Evolutionary conservation across 495 filamentous ascomycete species (phyloP).

Genomic region (Cercophora sp.): DNA sequence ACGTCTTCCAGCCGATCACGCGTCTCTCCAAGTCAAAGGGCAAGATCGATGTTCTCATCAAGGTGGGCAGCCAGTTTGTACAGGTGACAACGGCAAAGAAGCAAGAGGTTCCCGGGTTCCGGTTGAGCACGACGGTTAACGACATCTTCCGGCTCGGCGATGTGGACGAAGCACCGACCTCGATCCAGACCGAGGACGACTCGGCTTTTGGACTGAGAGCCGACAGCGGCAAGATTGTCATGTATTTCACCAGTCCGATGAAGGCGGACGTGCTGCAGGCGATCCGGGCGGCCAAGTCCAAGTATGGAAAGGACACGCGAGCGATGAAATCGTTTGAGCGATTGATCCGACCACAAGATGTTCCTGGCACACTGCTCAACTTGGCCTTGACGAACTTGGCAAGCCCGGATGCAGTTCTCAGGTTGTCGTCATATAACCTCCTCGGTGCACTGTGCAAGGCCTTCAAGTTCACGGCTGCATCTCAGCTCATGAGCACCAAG

Average conservation of each 20-base stretch:
- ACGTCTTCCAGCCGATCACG: conserved; percentile 61
- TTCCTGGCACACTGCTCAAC: conserved; percentile 62
- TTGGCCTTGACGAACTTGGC: conserved; percentile 61
- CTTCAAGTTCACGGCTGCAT: conserved; percentile 59
- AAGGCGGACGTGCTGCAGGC: conserved; percentile 58
- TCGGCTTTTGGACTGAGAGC: conserved; percentile 63
- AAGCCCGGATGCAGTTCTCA: conserved; percentile 51
- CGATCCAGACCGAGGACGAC: conserved; percentile 60
- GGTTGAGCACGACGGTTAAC: conserved; percentile 57
- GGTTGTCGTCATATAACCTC: conserved; percentile 60
- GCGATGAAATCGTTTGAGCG: conserved; percentile 55
- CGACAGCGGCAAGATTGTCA: conserved; percentile 62
- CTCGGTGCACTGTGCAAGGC: conserved; percentile 59
- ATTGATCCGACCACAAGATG: conserved; percentile 61
- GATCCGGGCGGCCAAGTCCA: conserved; percentile 55
- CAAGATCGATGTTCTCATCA: conserved; percentile 61
- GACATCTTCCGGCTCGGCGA: conserved; percentile 63
- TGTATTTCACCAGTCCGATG: conserved; percentile 62
- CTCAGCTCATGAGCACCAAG: conserved; percentile 55
- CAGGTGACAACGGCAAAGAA: conserved; percentile 63
- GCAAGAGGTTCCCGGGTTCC: conserved; percentile 58
- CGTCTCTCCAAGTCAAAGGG: conserved; percentile 61
- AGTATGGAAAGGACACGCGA: conserved; percentile 56
- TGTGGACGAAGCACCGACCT: conserved; percentile 58
- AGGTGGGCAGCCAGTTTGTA: conserved; percentile 63